These are phyloP conservation scores for Calonectria montana DNA, from an alignment of 2,329 filamentous ascomycete species.

Conservation along the genomic window DNA sequence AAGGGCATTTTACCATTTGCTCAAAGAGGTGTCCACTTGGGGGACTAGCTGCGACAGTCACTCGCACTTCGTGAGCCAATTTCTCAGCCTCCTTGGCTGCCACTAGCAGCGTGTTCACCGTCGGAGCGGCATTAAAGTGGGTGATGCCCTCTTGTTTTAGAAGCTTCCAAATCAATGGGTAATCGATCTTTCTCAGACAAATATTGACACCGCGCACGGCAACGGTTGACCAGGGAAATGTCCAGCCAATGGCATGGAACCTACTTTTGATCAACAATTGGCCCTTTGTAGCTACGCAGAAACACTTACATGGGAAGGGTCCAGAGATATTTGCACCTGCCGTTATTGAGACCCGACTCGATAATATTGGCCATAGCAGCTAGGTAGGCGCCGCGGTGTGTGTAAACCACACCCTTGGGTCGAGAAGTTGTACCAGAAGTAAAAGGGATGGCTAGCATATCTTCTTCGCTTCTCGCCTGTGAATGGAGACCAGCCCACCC, in stretches of 20 bases:
- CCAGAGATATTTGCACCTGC: slow-evolving; percentile 87
- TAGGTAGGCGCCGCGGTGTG: slow-evolving; percentile 88
- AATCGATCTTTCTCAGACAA: slow-evolving; percentile 94
- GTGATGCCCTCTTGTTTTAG: slow-evolving; percentile 89
- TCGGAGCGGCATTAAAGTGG: slow-evolving; percentile 96
- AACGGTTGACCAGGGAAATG: slow-evolving; percentile 93
- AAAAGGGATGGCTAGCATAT: slow-evolving; percentile 87
- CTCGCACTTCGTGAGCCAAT: slow-evolving; percentile 78
- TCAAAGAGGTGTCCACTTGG: slow-evolving; percentile 92
- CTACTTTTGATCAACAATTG: slow-evolving; percentile 43
- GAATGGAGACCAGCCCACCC: slow-evolving; percentile 84
- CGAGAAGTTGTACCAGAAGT: slow-evolving; percentile 92
- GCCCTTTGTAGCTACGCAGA: slow-evolving; percentile 19
- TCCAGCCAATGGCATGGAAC: slow-evolving; percentile 81
- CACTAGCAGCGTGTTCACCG: slow-evolving; percentile 94
- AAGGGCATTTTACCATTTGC: slow-evolving; percentile 74
- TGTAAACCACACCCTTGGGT: slow-evolving; percentile 94
- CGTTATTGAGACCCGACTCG: slow-evolving; percentile 84
- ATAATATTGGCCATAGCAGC: slow-evolving; percentile 87
- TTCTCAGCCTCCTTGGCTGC: slow-evolving; percentile 78
- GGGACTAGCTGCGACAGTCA: slow-evolving; percentile 93
- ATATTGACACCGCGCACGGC: slow-evolving; percentile 95
- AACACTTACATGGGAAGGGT: slow-evolving; percentile 86
- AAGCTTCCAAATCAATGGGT: slow-evolving; percentile 89
- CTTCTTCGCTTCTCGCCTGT: slow-evolving; percentile 80